These are phyloP conservation scores for Cyberlindnera misumaiensis DNA, from an alignment of 805 yeast genomes.

Conservation along the genomic window DNA sequence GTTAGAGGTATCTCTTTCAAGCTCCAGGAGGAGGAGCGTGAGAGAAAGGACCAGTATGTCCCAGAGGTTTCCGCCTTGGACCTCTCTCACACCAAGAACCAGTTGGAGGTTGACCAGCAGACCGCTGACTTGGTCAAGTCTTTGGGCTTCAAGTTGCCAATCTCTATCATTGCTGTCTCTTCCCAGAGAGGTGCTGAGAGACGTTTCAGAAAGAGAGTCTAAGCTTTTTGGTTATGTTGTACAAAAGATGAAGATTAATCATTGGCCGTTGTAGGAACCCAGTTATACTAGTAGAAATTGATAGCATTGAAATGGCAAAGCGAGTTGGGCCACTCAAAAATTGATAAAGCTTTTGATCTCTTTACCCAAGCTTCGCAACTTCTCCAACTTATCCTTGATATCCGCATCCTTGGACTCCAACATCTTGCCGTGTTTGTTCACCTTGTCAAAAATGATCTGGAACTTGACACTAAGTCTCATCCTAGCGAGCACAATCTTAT, in stretches of 20 bases:
- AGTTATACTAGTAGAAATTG: not conserved
- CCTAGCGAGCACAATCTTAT: slow-evolving; percentile 31
- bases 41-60: slow-evolving; percentile 99
- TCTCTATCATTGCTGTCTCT: slow-evolving; percentile 80
- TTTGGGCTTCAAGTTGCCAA: slow-evolving; percentile 86
- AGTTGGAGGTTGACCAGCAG: slow-evolving; percentile 94
- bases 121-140: slow-evolving; percentile 92
- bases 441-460: slow-evolving; percentile 29
- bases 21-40: slow-evolving; percentile 99
- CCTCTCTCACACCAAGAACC: slow-evolving; percentile 92
- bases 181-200: slow-evolving; percentile 80
- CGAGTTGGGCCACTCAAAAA: slow-evolving; percentile 9
- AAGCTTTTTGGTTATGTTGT: slow-evolving; percentile 27
- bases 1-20: slow-evolving; percentile 99
- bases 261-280: slow-evolving; percentile 2
- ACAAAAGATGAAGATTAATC: slow-evolving; percentile 13
- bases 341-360: slow-evolving; percentile 31
- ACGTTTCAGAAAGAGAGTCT: slow-evolving; percentile 90
- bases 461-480: slow-evolving; percentile 34
- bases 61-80: slow-evolving; percentile 99
- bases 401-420: slow-evolving; percentile 26
- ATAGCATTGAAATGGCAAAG: not conserved
- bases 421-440: slow-evolving; percentile 30
- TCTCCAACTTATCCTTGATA: slow-evolving; percentile 28
- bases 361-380: slow-evolving; percentile 35